These are phyloP conservation scores for Phytophthora fragariae DNA, from an alignment of 352 stramenopile genomes.

Conservation along the genomic window DNA sequence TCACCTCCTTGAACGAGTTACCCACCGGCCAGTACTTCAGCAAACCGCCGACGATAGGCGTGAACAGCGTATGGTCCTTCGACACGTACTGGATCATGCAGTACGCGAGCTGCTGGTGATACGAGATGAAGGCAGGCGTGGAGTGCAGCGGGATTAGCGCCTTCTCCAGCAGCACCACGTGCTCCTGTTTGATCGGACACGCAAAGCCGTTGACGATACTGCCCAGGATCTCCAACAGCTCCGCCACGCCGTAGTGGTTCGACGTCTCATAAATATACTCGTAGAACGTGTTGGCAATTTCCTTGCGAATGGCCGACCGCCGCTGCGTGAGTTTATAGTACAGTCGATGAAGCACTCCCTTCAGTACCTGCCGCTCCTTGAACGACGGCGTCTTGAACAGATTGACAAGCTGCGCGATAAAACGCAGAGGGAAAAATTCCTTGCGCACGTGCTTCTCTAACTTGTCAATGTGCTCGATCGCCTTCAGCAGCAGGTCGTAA, in stretches of 20 bases:
- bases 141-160: conserved; percentile 88
- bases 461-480: conserved; percentile 91
- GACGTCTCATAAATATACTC: conserved; percentile 94
- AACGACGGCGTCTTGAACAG: conserved; percentile 91
- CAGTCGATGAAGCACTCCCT: conserved; percentile 86
- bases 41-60: conserved; percentile 77
- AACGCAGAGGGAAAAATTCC: conserved; percentile 85
- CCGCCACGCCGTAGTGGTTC: conserved; percentile 89
- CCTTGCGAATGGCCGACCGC: conserved; percentile 86
- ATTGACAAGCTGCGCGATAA: conserved; percentile 83
- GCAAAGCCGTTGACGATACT: conserved; percentile 92
- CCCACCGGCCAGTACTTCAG: conserved; percentile 89
- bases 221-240: conserved; percentile 88
- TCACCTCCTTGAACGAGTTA: conserved; percentile 90
- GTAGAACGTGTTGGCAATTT: conserved; percentile 91
- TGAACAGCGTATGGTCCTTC: conserved; percentile 90
- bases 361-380: conserved; percentile 87
- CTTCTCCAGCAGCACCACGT: conserved; percentile 86
- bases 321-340: conserved; percentile 93
- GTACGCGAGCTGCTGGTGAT: conserved; percentile 90
- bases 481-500: conserved; percentile 85
- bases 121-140: conserved; percentile 86
- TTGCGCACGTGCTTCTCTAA: conserved; percentile 89
- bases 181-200: conserved; percentile 90
- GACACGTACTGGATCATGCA: conserved; percentile 92